A percentile compares a stretch with the other conserved stretches of the same genome.
Evolutionary conservation across 495 filamentous ascomycete species (phyloP).

Genomic region (Staphylotrichum longicolle): DNA sequence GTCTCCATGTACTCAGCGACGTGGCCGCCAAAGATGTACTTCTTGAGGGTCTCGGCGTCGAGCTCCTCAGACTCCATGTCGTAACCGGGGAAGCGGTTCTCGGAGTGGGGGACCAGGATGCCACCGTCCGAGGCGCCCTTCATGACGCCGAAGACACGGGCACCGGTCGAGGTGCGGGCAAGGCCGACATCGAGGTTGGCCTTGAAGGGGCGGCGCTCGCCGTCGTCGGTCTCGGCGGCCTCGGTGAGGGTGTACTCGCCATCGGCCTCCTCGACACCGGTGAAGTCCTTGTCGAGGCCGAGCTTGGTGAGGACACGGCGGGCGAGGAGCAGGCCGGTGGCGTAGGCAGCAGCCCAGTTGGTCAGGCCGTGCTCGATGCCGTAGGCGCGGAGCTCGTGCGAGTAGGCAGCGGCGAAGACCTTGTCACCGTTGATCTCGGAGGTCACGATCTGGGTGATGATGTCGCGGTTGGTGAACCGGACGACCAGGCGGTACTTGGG

Average conservation of each 20-base stretch:
- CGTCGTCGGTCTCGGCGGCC: slow-evolving; percentile 77
- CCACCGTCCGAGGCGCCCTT: slow-evolving; percentile 99
- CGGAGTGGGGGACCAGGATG: slow-evolving; percentile 94
- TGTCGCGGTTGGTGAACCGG: slow-evolving; percentile 99
- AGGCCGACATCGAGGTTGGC: slow-evolving; percentile 97
- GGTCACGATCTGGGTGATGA: slow-evolving; percentile 94
- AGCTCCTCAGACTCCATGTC: slow-evolving; percentile 96
- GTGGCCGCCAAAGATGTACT: slow-evolving; percentile 98
- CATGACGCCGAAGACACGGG: slow-evolving; percentile 98
- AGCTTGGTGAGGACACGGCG: slow-evolving; percentile 97
- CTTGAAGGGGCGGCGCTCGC: slow-evolving; percentile 97
- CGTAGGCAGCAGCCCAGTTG: slow-evolving; percentile 99
- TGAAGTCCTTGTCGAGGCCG: slow-evolving; percentile 83
- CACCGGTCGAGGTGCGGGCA: slow-evolving; percentile 92
- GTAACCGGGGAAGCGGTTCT: slow-evolving; percentile 98
- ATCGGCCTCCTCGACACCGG: slow-evolving; percentile 89
- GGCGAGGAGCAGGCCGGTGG: slow-evolving; percentile 92
- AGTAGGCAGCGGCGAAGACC: slow-evolving; percentile 88
- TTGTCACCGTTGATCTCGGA: slow-evolving; percentile 98
- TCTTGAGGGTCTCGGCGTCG: slow-evolving; percentile 92
- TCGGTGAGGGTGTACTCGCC: slow-evolving; percentile 94
- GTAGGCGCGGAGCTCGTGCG: slow-evolving; percentile 95
- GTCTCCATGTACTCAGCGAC: slow-evolving; percentile 99
- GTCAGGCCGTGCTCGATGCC: slow-evolving; percentile 97
- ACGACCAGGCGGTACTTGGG: slow-evolving; percentile 99